Conservation (phyloP, 1,139 yeast species). For the Candida albicans region DNA sequence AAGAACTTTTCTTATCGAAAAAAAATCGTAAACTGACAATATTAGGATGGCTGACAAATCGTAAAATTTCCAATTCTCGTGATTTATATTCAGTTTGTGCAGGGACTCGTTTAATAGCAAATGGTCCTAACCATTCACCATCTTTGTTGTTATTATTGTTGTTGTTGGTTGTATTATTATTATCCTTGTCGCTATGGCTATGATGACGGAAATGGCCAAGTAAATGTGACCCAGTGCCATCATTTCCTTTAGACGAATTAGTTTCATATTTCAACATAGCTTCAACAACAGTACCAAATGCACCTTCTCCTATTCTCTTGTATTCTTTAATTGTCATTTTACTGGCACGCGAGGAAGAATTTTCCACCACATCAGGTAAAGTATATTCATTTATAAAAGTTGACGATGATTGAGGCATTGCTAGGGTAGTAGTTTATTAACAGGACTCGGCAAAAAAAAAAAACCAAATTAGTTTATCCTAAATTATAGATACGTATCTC, state of each 20-base stretch:
- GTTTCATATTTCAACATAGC: slow-evolving; percentile 51
- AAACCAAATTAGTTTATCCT: too few relatives aligned
- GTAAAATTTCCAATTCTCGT: slow-evolving; percentile 71
- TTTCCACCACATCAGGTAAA: slow-evolving; percentile 56
- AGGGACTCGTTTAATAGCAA: slow-evolving; percentile 78
- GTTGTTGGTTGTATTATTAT: slow-evolving; percentile 5
- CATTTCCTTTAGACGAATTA: neutral
- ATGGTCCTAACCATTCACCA: slow-evolving; percentile 69
- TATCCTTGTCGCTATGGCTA: neutral
- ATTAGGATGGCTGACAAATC: slow-evolving; percentile 77
- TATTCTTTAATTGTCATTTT: slow-evolving; percentile 72
- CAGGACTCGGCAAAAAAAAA: too few relatives aligned
- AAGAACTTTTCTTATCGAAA: slow-evolving; percentile 63
- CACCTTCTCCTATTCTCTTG: slow-evolving; percentile 79
- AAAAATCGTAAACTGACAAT: slow-evolving; percentile 65
- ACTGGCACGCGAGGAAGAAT: slow-evolving; percentile 49
- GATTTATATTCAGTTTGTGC: slow-evolving; percentile 84
- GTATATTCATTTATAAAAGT: slow-evolving; percentile 15
- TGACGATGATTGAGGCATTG: slow-evolving; percentile 14
- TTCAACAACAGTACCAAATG: slow-evolving; percentile 80
- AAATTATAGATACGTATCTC: too few relatives aligned
- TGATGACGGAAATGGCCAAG: neutral
- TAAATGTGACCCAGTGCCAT: neutral
- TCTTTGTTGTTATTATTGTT: slow-evolving; percentile 12
- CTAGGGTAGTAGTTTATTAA: neutral